These are phyloP conservation scores for Pyrenochaeta sp. DNA, from an alignment of 2,329 filamentous ascomycete genomes.

Conservation along the genomic window DNA sequence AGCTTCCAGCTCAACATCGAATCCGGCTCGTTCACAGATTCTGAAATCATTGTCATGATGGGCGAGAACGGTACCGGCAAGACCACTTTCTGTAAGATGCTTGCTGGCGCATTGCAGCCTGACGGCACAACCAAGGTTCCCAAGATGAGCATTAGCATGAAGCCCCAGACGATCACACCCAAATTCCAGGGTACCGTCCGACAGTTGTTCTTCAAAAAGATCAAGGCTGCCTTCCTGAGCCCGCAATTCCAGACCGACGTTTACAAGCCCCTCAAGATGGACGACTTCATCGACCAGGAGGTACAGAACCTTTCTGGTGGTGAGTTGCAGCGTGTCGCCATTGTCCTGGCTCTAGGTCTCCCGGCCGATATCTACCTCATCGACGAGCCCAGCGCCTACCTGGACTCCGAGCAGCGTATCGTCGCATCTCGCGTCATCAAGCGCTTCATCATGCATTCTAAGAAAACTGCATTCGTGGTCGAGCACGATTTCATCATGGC, in stretches of 20 bases:
- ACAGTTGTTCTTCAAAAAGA: slow-evolving; percentile 99
- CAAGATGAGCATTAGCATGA: slow-evolving; percentile 98
- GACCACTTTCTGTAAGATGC: slow-evolving; percentile 96
- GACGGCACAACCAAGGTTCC: slow-evolving; percentile 81
- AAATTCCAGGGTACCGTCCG: slow-evolving; percentile 98
- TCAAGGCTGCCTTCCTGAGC: slow-evolving; percentile 93
- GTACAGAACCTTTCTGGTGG: slow-evolving; percentile 98
- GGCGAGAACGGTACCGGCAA: slow-evolving; percentile 99
- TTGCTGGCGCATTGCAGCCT: slow-evolving; percentile 92
- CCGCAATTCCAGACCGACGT: slow-evolving; percentile 99
- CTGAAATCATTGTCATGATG: slow-evolving; percentile 99
- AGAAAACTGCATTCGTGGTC: slow-evolving; percentile 99
- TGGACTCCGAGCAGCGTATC: slow-evolving; percentile 99
- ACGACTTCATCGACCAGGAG: slow-evolving; percentile 99
- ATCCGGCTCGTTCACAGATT: slow-evolving; percentile 89
- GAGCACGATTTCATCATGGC: slow-evolving; percentile 99
- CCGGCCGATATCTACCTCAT: slow-evolving; percentile 99
- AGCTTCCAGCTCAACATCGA: slow-evolving; percentile 87
- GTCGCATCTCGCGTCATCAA: slow-evolving; percentile 97
- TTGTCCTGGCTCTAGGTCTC: slow-evolving; percentile 93
- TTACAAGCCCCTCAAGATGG: slow-evolving; percentile 98
- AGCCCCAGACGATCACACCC: slow-evolving; percentile 98
- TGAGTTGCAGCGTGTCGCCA: slow-evolving; percentile 99
- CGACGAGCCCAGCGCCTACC: slow-evolving; percentile 85
- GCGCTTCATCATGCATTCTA: slow-evolving; percentile 99